These are phyloP conservation scores for Corylus heterophylla DNA, from an alignment of 306 rosid species.

Conservation along the genomic window DNA sequence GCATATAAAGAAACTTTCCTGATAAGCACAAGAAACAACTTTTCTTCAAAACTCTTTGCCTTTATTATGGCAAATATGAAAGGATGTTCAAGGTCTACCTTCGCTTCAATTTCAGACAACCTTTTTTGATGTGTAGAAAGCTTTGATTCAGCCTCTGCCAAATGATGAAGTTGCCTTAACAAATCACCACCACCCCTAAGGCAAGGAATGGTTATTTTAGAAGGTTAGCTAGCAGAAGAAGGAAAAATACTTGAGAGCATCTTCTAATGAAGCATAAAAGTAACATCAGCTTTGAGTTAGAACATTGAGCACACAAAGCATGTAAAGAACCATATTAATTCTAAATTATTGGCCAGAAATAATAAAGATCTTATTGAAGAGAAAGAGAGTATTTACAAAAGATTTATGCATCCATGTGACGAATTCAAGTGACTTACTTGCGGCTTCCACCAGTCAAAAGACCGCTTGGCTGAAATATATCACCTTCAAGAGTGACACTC, in stretches of 20 bases:
- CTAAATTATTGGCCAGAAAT: not conserved
- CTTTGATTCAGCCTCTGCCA: conserved; percentile 73
- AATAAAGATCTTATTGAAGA: conserved; percentile 13
- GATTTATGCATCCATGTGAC: conserved; percentile 13
- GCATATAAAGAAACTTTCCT: not conserved
- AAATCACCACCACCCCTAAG: conserved; percentile 88
- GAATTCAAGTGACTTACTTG: conserved; percentile 56
- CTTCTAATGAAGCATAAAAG: conserved; percentile 22
- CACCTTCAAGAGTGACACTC: conserved; percentile 99
- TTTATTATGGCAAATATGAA: not conserved
- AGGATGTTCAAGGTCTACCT: conserved; percentile 49
- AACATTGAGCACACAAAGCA: conserved; percentile 16
- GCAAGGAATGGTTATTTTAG: conserved; percentile 27
- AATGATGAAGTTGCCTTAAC: conserved; percentile 74
- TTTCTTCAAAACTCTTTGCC: not conserved
- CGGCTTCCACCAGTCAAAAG: conserved; percentile 98
- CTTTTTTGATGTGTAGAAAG: conserved; percentile 66
- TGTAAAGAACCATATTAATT: not conserved
- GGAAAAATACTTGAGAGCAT: conserved; percentile 18
- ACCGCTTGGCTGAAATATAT: conserved; percentile 95
- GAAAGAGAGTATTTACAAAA: not conserved
- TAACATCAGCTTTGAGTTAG: conserved; percentile 2
- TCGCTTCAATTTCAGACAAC: conserved; percentile 64
- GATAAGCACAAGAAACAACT: not conserved
- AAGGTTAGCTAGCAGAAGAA: conserved; percentile 25